Evolutionary conservation across 2,329 filamentous ascomycete genomes (phyloP).

Genomic region (Fusarium subglutinans): DNA sequence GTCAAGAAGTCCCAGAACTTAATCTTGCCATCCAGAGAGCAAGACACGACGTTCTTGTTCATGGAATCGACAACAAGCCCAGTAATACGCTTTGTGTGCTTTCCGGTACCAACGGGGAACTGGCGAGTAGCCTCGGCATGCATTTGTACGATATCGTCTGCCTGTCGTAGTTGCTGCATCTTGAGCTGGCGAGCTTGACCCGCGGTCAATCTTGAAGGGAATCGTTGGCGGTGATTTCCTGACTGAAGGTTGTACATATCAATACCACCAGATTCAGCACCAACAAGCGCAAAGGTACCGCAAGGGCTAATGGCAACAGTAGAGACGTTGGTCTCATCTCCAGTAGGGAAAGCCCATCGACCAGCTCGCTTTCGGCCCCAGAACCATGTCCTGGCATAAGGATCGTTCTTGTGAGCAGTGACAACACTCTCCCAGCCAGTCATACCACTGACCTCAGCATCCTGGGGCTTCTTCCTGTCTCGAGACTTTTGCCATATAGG

Average conservation of each 20-base stretch:
- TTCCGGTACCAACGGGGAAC: slow-evolving; percentile 68
- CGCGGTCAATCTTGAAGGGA: slow-evolving; percentile 81
- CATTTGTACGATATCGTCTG: slow-evolving; percentile 65
- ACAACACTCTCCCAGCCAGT: slow-evolving; percentile 98
- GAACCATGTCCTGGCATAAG: slow-evolving; percentile 93
- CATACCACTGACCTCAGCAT: slow-evolving; percentile 77
- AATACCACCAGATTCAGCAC: slow-evolving; percentile 82
- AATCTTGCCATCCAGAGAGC: slow-evolving; percentile 87
- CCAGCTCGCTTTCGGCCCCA: slow-evolving; percentile 95
- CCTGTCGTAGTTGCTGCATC: slow-evolving; percentile 68
- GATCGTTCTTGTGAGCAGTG: slow-evolving; percentile 88
- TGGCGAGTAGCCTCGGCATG: slow-evolving; percentile 55
- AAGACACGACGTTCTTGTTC: slow-evolving; percentile 86
- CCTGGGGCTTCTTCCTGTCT: slow-evolving; percentile 67
- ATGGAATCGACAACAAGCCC: slow-evolving; percentile 89
- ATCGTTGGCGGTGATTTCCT: slow-evolving; percentile 85
- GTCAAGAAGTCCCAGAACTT: slow-evolving; percentile 98
- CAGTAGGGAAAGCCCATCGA: slow-evolving; percentile 89
- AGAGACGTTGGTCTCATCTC: slow-evolving; percentile 82
- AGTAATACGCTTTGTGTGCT: slow-evolving; percentile 83
- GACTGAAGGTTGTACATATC: slow-evolving; percentile 99
- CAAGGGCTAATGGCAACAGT: slow-evolving; percentile 91
- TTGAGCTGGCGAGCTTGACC: slow-evolving; percentile 81
- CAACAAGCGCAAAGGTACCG: slow-evolving; percentile 91
- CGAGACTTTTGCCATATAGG: slow-evolving; percentile 85